These are phyloP conservation scores for Trichoderma harzianum DNA, from an alignment of 2,329 filamentous ascomycete genomes.

Conservation along the genomic window DNA sequence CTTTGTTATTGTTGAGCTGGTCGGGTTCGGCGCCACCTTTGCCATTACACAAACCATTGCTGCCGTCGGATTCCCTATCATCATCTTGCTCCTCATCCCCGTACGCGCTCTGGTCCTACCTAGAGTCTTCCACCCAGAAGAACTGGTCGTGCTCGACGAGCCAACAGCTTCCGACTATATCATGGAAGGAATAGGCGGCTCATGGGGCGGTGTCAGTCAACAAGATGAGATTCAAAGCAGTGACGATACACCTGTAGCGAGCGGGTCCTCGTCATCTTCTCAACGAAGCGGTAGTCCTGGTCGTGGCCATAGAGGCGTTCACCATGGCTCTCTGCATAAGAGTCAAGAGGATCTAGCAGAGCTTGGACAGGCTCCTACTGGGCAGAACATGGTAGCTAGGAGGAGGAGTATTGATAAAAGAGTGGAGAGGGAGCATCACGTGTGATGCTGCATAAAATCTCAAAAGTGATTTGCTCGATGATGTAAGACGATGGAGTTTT, in stretches of 20 bases:
- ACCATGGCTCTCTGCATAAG: conserved; percentile 28
- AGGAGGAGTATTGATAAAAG: conserved; percentile 28
- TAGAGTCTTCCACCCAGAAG: conserved; percentile 54
- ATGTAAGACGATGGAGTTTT: neutral
- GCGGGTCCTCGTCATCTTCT: conserved; percentile 19
- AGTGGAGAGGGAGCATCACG: neutral
- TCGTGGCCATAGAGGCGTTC: conserved; percentile 27
- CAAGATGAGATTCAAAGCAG: conserved; percentile 20
- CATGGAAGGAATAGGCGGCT: conserved; percentile 71
- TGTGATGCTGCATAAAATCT: neutral
- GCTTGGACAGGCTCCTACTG: conserved; percentile 30
- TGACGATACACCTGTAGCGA: conserved; percentile 20
- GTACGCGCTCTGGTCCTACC: conserved; percentile 63
- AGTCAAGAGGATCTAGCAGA: conserved; percentile 36
- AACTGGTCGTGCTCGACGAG: conserved; percentile 63
- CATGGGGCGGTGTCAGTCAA: conserved; percentile 44
- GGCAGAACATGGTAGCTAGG: conserved; percentile 31
- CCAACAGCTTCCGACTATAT: conserved; percentile 72
- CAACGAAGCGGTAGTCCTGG: neutral
- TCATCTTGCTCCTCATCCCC: conserved; percentile 68
- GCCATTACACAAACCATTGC: conserved; percentile 81
- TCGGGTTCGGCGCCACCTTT: conserved; percentile 74
- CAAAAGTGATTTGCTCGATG: neutral
- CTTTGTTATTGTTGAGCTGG: conserved; percentile 66
- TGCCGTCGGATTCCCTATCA: conserved; percentile 74